phyloP scores from a whole-genome alignment of 495 filamentous ascomycete genomes.

The Penicillium waksmanii region DNA sequence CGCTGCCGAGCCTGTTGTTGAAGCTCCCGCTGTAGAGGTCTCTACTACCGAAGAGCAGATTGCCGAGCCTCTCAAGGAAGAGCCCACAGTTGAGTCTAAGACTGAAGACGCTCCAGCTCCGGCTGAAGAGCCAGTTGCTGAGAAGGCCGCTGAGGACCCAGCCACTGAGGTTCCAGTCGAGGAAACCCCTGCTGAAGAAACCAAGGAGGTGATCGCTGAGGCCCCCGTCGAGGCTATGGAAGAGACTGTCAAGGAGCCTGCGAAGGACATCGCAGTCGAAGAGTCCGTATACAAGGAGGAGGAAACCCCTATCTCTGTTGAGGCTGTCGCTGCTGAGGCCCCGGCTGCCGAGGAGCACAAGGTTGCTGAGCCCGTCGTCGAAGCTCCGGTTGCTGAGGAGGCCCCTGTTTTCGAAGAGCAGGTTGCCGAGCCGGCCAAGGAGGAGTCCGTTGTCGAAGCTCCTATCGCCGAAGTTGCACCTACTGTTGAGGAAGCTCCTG shows the following conservation, averaged over 20 bases:
- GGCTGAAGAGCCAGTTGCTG: not conserved
- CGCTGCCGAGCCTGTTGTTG: conserved; percentile 7
- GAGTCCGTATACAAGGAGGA: conserved; percentile 1
- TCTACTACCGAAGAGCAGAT: conserved; percentile 9
- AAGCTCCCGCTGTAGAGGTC: conserved; percentile 9
- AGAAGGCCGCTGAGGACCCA: not conserved
- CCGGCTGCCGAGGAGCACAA: conserved; percentile 3
- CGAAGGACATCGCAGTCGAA: not conserved
- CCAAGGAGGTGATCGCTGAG: no score
- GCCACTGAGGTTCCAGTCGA: no score
- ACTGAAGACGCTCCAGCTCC: no score
- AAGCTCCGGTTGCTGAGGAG: not conserved
- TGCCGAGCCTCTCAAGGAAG: conserved; percentile 10
- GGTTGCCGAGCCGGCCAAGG: no score
- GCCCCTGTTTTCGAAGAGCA: no score
- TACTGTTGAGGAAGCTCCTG: not conserved
- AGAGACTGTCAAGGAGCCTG: conserved; percentile 1
- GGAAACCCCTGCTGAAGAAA: no score
- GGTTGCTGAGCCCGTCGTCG: not conserved
- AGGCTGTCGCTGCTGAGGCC: not conserved
- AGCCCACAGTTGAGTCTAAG: not conserved
- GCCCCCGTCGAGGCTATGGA: no score
- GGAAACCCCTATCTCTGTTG: conserved; percentile 5
- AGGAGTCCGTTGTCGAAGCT: no score
- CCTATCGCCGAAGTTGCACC: no score